A percentile compares a stretch with the other conserved stretches of the same genome.
Evolutionary conservation across 2,329 filamentous ascomycete species (phyloP).

Genomic region (Epichloe coenophiala): DNA sequence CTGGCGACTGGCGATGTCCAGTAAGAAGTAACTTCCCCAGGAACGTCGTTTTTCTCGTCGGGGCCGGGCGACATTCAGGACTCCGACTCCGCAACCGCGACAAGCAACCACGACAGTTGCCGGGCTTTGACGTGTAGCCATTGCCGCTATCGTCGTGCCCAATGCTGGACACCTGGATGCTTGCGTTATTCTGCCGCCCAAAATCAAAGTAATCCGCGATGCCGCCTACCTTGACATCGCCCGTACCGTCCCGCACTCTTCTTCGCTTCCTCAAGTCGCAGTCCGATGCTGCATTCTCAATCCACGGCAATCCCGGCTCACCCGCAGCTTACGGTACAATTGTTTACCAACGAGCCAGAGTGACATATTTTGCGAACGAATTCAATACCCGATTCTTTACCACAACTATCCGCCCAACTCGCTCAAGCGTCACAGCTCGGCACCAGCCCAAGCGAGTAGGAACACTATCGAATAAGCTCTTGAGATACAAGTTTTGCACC

Average conservation of each 20-base stretch:
- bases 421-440: neutral
- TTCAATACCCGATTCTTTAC: neutral
- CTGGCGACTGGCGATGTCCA: neutral
- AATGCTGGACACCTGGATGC: conserved; percentile 4
- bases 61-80: neutral
- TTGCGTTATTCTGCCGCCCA: conserved; percentile 5
- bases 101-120: neutral
- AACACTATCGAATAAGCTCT: neutral
- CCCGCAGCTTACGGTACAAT: conserved; percentile 5
- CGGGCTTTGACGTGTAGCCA: conserved; percentile 3
- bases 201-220: conserved; percentile 20
- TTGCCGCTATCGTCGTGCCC: conserved; percentile 4
- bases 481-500: conserved; percentile 14
- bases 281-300: conserved; percentile 44
- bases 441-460: neutral
- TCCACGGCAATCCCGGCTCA: conserved; percentile 17
- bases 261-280: conserved; percentile 63
- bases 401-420: neutral
- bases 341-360: conserved; percentile 11
- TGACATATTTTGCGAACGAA: neutral
- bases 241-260: conserved; percentile 42
- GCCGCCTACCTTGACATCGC: conserved; percentile 28
- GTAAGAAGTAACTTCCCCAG: neutral
- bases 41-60: neutral
- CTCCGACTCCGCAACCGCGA: neutral